Base-by-base conservation (phyloP, 2,329 filamentous ascomycete species). In the Pochonia chlamydosporia region DNA sequence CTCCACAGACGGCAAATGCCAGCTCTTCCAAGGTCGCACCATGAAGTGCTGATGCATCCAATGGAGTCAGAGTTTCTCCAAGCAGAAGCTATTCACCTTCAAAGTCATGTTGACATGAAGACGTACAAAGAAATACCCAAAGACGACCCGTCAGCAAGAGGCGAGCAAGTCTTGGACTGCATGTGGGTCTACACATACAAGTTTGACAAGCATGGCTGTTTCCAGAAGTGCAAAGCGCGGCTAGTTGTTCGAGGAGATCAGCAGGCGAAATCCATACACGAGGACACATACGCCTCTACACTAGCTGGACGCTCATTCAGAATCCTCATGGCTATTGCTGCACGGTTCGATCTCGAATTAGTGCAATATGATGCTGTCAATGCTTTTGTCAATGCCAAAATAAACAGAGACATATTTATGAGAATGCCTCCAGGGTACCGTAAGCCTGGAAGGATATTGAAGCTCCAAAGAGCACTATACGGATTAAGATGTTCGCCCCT, bases 121-220 rank as follows among this genome's bases (percentile, higher is more conserved):
- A n/a, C n/a, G n/a, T n/a, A n/a, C n/a, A n/a, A n/a, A n/a, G n/a
- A n/a, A n/a, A n/a, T 45, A n/a, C 13, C 30, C 18, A 8, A 14
- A 14, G 3, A 9, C 5, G 30, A 45, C n/a, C 23, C 7, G 5
- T 21, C 24, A 23, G 14, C 18, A 16, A n/a, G 36, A 18, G 14
- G 11, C 3, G 7, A 46, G 18, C n/a, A n/a, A n/a, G 18, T 41
- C 3, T 26, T 46, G 5, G 23, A 44, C 24, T 44, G 31, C 23
- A 46, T 46, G 31, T 56, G 40, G 51, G 54, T 55, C 9, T 54
- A 49, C 18, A 44, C 44, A 3, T 56, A 56, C 35, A 55, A 56
- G 28, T 54, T 52, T 40, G 40, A 55, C 21, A 48, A 54, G 33
- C 23, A 55, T 28, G 51, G 51, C 14, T 16, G 16, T 2, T 46